Conservation (phyloP, 73 alveolate genomes). For the Blepharisma japonicum region DNA sequence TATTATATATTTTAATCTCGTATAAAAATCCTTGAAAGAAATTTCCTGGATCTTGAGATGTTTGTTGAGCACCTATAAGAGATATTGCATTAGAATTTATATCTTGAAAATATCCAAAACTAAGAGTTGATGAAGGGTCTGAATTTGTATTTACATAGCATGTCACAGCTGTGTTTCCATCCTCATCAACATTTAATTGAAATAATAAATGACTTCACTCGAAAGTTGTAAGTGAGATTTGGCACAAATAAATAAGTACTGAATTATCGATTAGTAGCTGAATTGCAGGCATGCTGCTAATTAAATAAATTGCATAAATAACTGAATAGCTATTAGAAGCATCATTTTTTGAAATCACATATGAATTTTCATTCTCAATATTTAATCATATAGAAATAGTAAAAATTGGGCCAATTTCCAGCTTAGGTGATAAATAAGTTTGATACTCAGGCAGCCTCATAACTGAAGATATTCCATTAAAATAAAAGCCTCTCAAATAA, state of each 20-base stretch:
- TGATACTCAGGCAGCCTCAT: neutral
- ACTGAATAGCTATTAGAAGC: too few species aligned
- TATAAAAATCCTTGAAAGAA: too few species aligned
- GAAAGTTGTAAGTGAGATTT: neutral
- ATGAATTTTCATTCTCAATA: too few species aligned
- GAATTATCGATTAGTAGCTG: neutral
- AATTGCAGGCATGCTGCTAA: neutral
- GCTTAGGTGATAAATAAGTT: neutral
- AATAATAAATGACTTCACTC: neutral
- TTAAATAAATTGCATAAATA: neutral
- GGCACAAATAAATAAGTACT: neutral
- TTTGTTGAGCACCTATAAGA: neutral
- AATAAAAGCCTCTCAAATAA: slow-evolving; percentile 18
- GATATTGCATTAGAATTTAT: neutral
- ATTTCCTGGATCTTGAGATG: neutral
- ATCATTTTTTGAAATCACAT: too few species aligned
- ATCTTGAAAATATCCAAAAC: neutral
- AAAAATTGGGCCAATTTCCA: too few species aligned
- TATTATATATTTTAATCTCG: too few species aligned
- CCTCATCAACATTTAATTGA: neutral
- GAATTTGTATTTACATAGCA: neutral
- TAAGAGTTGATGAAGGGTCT: neutral
- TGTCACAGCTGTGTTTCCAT: neutral
- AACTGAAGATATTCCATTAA: slow-evolving; percentile 5
- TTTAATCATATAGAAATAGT: too few species aligned